Evolutionary conservation across 1,139 yeast genomes (phyloP).

Genomic region (Blastobotrys serpentis): DNA sequence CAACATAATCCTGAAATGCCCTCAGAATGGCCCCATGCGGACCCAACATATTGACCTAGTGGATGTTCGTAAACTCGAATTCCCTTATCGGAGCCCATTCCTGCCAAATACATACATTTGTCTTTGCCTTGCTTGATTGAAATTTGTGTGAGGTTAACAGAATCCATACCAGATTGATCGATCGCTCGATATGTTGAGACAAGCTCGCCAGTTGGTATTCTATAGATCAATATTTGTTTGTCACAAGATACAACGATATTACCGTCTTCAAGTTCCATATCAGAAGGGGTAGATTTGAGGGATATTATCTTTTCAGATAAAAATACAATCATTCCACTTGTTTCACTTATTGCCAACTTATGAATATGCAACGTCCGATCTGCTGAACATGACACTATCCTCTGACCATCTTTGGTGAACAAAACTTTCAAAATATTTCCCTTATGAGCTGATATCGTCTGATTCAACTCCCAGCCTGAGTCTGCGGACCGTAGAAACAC

Average conservation of each 20-base stretch:
- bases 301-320: slow-evolving; percentile 49
- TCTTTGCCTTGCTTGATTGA: slow-evolving; percentile 27
- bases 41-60: slow-evolving; percentile 48
- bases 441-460: slow-evolving; percentile 57
- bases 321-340: slow-evolving; percentile 24
- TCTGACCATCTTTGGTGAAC: slow-evolving; percentile 34
- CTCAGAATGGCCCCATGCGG: slow-evolving; percentile 69
- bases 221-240: slow-evolving; percentile 46
- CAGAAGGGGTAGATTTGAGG: slow-evolving; percentile 51
- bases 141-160: slow-evolving; percentile 31
- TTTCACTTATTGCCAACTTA: slow-evolving; percentile 35
- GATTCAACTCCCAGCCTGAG: slow-evolving; percentile 50
- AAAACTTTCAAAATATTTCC: slow-evolving; percentile 50
- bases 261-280: slow-evolving; percentile 33
- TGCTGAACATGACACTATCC: slow-evolving; percentile 54
- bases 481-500: slow-evolving; percentile 38
- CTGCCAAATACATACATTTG: slow-evolving; percentile 36
- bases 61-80: slow-evolving; percentile 49
- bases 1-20: slow-evolving; percentile 46
- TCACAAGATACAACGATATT: slow-evolving; percentile 54
- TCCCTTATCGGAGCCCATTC: slow-evolving; percentile 58
- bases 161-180: slow-evolving; percentile 31
- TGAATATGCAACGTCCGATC: slow-evolving; percentile 61
- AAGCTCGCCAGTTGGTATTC: slow-evolving; percentile 41
- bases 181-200: slow-evolving; percentile 44